Percentiles rank a stretch among this genome's conserved stretches.
phyloP scores from a whole-genome alignment of 768 basidiomycete genomes.

The Strobilomyces echinocephalus region DNA sequence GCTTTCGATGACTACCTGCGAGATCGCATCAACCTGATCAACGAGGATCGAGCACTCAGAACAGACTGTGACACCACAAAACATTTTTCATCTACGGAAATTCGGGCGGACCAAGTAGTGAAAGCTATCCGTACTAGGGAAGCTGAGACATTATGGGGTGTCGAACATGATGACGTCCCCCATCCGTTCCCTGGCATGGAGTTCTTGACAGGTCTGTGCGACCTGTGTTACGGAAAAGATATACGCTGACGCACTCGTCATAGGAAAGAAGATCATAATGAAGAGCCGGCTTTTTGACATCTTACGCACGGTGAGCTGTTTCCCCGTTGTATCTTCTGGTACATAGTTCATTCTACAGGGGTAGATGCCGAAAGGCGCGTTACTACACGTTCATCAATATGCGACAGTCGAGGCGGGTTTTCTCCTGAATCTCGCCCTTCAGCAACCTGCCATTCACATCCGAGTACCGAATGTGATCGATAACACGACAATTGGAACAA shows the following conservation, averaged over 20 bases:
- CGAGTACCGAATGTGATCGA: conserved; percentile 22
- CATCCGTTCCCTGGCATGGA: conserved; percentile 77
- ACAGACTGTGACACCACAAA: conserved; percentile 34
- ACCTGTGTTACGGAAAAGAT: conserved; percentile 40
- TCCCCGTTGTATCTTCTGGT: neutral
- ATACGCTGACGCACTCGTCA: neutral
- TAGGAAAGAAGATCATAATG: neutral
- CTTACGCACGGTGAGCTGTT: conserved; percentile 29
- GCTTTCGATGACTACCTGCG: conserved; percentile 10
- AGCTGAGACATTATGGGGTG: conserved; percentile 51
- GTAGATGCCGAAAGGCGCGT: conserved; percentile 46
- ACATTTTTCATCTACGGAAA: conserved; percentile 37
- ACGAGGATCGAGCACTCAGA: conserved; percentile 47
- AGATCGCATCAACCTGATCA: conserved; percentile 27
- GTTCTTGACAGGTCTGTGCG: conserved; percentile 57
- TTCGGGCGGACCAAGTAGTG: conserved; percentile 52
- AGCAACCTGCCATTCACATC: conserved; percentile 39
- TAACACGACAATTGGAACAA: conserved; percentile 18
- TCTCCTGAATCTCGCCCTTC: conserved; percentile 35
- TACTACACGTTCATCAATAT: conserved; percentile 43
- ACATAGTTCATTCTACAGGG: neutral
- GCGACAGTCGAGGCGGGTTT: conserved; percentile 35
- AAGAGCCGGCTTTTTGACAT: conserved; percentile 37
- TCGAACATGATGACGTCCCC: conserved; percentile 46
- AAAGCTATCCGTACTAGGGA: conserved; percentile 53